phyloP scores from a whole-genome alignment of 805 yeast species.

The Metschnikowia cerradonensis region DNA sequence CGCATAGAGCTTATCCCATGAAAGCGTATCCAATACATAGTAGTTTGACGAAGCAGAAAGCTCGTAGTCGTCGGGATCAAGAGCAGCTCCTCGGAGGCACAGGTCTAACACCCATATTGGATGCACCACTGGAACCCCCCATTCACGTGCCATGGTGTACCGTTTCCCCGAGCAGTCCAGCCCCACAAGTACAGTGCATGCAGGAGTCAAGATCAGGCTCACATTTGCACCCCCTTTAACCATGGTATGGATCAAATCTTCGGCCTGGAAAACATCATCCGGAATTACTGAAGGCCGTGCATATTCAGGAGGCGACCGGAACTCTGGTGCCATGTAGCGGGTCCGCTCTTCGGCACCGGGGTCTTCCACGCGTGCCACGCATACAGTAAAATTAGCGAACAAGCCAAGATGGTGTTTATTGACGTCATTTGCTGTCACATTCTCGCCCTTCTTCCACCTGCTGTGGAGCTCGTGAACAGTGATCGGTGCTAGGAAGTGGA shows the following conservation, averaged over 20 bases:
- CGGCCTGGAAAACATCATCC: constrained; percentile 20
- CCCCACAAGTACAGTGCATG: constrained; percentile 45
- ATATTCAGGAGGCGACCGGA: constrained; percentile 19
- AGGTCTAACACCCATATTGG: constrained; percentile 50
- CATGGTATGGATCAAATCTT: constrained; percentile 32
- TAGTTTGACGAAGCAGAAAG: constrained; percentile 17
- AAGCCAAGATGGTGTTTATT: constrained; percentile 33
- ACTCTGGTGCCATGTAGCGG: constrained; percentile 19
- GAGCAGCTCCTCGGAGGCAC: constrained; percentile 40
- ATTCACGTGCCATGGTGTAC: constrained; percentile 48
- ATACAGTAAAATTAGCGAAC: constrained; percentile 43
- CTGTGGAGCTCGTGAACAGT: constrained; percentile 43
- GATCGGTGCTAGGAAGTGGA: constrained; percentile 49
- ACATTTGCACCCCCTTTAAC: constrained; percentile 47
- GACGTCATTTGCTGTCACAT: constrained; percentile 23
- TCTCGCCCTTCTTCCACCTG: constrained; percentile 53
- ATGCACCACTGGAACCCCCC: constrained; percentile 50
- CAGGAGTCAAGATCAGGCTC: constrained; percentile 46
- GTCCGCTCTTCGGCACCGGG: constrained; percentile 11
- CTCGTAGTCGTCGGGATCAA: constrained; percentile 40
- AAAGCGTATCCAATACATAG: constrained; percentile 11
- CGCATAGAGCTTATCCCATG: constrained; percentile 31
- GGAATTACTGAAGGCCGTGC: constrained; percentile 10
- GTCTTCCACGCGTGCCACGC: constrained; percentile 39
- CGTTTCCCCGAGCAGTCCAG: constrained; percentile 50